A percentile compares a stretch with the other conserved stretches of the same genome.
Evolutionary conservation across 2,329 filamentous ascomycete species (phyloP).

Genomic region (Alternaria triticimaculans): DNA sequence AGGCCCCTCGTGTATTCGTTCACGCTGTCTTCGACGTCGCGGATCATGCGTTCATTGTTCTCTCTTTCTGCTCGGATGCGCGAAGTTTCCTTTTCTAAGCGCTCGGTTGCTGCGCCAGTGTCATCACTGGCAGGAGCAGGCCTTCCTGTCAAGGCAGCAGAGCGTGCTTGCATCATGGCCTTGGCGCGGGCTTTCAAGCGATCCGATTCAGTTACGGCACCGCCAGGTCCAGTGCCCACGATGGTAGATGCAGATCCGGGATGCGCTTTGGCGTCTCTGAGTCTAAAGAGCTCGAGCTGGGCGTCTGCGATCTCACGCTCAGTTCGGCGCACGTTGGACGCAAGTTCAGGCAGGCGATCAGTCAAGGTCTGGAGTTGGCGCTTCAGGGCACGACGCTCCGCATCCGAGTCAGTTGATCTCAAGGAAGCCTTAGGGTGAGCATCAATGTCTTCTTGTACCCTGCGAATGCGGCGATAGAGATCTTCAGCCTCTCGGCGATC

Average conservation of each 20-base stretch:
- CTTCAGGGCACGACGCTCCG: slow-evolving; percentile 83
- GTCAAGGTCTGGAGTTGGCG: slow-evolving; percentile 88
- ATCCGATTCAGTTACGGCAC: slow-evolving; percentile 89
- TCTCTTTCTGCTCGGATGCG: slow-evolving; percentile 85
- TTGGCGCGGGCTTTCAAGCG: slow-evolving; percentile 92
- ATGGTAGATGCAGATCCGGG: slow-evolving; percentile 81
- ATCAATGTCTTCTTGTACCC: slow-evolving; percentile 94
- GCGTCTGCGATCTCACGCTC: slow-evolving; percentile 94
- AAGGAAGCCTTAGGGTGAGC: slow-evolving; percentile 78
- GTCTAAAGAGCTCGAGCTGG: slow-evolving; percentile 87
- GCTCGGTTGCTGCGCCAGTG: slow-evolving; percentile 78
- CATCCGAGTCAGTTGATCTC: slow-evolving; percentile 74
- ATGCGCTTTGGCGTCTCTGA: slow-evolving; percentile 91
- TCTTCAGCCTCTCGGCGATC: slow-evolving; percentile 94
- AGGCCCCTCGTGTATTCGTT: slow-evolving; percentile 84
- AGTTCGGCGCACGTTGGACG: slow-evolving; percentile 87
- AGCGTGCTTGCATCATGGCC: slow-evolving; percentile 98
- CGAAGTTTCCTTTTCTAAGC: slow-evolving; percentile 86
- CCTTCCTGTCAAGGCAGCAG: slow-evolving; percentile 87
- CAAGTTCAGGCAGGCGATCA: slow-evolving; percentile 88
- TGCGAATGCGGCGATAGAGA: slow-evolving; percentile 87
- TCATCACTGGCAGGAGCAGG: slow-evolving; percentile 75
- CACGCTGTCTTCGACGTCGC: slow-evolving; percentile 95
- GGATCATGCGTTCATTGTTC: slow-evolving; percentile 94
- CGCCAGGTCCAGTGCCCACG: slow-evolving; percentile 91